Evolutionary conservation across 2,329 filamentous ascomycete species (phyloP), one percentile per base, ranked within the genome.

Genomic region (Pyricularia sp.): DNA sequence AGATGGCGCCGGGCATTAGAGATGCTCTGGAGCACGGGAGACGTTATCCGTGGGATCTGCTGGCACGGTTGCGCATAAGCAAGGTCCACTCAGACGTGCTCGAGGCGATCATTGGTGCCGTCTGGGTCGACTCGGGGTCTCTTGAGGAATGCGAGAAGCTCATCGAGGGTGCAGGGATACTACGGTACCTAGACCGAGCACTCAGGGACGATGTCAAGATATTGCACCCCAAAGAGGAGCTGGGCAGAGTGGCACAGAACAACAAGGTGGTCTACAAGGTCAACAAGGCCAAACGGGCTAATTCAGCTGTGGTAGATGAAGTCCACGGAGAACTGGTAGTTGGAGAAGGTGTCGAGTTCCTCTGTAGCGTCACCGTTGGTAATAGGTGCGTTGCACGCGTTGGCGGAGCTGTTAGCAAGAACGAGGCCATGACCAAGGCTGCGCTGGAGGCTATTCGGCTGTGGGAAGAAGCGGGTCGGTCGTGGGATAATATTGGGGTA

Each of bases 71-170:
- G 0, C 82, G 84, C 17, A 84, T 89, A 0, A 86, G 86, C 20
- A 97, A 97, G 75, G 91, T 92, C 77, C 90, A 91, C 78, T 94
- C 91, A 0, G 94, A 97, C 76, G 79, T 97, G 9, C 82, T 97
- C 11, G 94, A 98, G 79, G 86, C 87, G 36, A 76, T 96, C 0
- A 78, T 98, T 0, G 94, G 92, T 0, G 94, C 93, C 0, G 84
- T 97, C 0, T 97, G 91, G 82, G 81, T 97, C 25, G 95, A 98
- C 76, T 91, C 84, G 0, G 91, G 90, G 0, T 83, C 85, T 0
- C 75, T 92, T 17, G 80, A 80, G 0, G 77, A 76, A 0, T 96
- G 92, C 73, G 81, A 84, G 66, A 74, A 68, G 0, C 83, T 97
- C 55, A 76, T 92, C 0, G 82, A 86, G 64, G 79, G 81, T 0